A percentile compares a stretch with the other conserved stretches of the same genome.
Conservation (phyloP, 2,329 filamentous ascomycete species). For the Macrophomina pseudophaseolina region DNA sequence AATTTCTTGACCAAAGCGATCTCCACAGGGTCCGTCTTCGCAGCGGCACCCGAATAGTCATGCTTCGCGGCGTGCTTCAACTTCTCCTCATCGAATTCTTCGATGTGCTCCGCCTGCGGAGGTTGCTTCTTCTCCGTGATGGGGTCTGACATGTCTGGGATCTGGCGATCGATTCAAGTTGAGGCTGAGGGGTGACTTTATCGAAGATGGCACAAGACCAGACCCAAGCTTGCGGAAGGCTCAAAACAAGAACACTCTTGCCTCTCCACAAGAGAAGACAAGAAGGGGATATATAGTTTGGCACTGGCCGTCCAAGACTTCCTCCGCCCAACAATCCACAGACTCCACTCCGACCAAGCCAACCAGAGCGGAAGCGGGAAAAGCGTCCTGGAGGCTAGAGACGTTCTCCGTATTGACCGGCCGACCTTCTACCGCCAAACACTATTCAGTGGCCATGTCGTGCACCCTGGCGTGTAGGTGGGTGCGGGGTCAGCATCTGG, state of each 20-base stretch:
- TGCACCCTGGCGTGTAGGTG: not conserved
- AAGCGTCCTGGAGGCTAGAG: not conserved
- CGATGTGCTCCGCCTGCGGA: not conserved
- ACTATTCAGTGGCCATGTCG: not conserved
- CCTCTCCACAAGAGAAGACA: not conserved
- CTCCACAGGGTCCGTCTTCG: constrained; percentile 41
- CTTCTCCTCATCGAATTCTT: constrained; percentile 22
- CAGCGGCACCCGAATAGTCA: constrained; percentile 42
- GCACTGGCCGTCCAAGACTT: not conserved
- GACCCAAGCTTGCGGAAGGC: constrained; percentile 11
- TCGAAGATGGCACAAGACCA: not conserved
- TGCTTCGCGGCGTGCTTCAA: constrained; percentile 33
- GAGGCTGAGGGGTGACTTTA: not conserved
- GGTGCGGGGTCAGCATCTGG: constrained; percentile 20
- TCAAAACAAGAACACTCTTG: constrained; percentile 2
- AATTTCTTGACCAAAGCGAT: constrained; percentile 42
- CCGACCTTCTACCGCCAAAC: not conserved
- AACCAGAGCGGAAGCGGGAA: constrained; percentile 1
- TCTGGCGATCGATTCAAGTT: not conserved
- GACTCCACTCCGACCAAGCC: not conserved
- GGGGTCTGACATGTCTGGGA: not conserved
- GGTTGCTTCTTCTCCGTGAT: constrained; percentile 14
- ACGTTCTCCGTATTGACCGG: not conserved
- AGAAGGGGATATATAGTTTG: constrained; percentile 17
- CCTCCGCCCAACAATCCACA: not conserved